These are phyloP conservation scores for Dendrobium catenatum DNA, from an alignment of 106 monocot genomes.

Conservation along the genomic window DNA sequence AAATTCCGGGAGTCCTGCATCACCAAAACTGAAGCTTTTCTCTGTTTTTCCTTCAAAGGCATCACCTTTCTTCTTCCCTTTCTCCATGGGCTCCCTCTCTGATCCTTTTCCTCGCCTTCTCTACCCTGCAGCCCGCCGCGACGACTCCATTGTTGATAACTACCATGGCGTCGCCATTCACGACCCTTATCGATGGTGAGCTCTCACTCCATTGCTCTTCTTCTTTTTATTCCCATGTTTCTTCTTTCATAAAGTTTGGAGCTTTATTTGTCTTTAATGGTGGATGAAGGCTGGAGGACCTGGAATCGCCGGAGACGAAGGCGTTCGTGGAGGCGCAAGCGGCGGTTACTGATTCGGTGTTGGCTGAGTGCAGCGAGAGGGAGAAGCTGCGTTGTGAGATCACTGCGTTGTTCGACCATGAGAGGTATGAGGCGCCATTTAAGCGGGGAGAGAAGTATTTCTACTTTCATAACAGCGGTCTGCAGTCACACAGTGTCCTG, in stretches of 20 bases:
- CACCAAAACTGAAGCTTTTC: neutral
- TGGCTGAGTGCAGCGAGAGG: conserved; percentile 47
- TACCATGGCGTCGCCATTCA: conserved; percentile 76
- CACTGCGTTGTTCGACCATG: conserved; percentile 64
- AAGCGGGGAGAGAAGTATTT: conserved; percentile 67
- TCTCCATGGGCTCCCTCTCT: conserved; percentile 51
- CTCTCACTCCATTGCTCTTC: neutral
- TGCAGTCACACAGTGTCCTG: conserved; percentile 83
- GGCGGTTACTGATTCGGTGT: conserved; percentile 53
- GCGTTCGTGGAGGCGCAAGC: conserved; percentile 67
- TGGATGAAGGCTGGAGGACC: conserved; percentile 79
- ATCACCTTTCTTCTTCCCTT: neutral
- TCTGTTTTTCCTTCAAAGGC: neutral
- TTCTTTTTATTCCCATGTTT: neutral
- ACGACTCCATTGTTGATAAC: conserved; percentile 61
- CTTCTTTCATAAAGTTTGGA: neutral
- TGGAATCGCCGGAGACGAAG: conserved; percentile 82
- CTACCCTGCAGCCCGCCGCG: conserved; percentile 75
- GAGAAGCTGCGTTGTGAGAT: conserved; percentile 39
- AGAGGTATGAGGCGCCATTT: conserved; percentile 53
- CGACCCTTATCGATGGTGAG: conserved; percentile 89
- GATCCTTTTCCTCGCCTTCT: conserved; percentile 26
- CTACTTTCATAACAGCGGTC: conserved; percentile 77
- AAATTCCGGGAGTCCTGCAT: too few species aligned
- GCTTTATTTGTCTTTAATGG: neutral